A percentile compares a stretch with the other conserved stretches of the same genome.
Conservation (phyloP, 2,329 filamentous ascomycete genomes). For the Pseudogymnoascus sp. region DNA sequence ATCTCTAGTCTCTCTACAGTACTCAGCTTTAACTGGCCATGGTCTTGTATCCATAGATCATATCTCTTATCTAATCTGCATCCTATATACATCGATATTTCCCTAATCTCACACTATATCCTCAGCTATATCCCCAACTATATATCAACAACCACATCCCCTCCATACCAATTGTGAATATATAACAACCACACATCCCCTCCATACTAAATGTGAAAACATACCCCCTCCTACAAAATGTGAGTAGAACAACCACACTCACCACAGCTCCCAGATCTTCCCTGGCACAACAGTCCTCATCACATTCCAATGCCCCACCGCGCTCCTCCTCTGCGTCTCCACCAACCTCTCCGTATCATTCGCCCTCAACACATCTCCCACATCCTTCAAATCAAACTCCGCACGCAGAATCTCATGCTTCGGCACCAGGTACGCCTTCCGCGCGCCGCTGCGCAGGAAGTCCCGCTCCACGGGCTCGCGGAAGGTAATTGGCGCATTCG, state of each 20-base stretch:
- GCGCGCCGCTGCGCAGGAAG: conserved; percentile 61
- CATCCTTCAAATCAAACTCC: conserved; percentile 23
- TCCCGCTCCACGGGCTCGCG: conserved; percentile 56
- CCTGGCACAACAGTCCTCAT: conserved; percentile 79
- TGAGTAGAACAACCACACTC: conserved; percentile 24
- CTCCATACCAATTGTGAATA: neutral
- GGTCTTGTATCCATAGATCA: neutral
- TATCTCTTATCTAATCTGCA: neutral
- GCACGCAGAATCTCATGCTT: conserved; percentile 54
- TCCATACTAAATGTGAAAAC: neutral
- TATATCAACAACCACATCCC: neutral
- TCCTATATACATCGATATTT: conserved; percentile 2
- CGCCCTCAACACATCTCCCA: conserved; percentile 43
- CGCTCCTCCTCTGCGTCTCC: conserved; percentile 66
- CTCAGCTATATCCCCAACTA: neutral
- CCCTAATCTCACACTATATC: neutral
- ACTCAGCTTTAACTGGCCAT: neutral
- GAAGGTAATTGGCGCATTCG: conserved; percentile 53
- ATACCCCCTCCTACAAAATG: too few species aligned
- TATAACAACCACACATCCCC: neutral
- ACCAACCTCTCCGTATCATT: conserved; percentile 60
- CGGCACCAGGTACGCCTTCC: conserved; percentile 64
- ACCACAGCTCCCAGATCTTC: conserved; percentile 84
- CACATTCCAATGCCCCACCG: conserved; percentile 79
- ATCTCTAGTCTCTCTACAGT: neutral